phyloP scores from a whole-genome alignment of 2,329 filamentous ascomycete genomes.

The Diaporthe sp. region DNA sequence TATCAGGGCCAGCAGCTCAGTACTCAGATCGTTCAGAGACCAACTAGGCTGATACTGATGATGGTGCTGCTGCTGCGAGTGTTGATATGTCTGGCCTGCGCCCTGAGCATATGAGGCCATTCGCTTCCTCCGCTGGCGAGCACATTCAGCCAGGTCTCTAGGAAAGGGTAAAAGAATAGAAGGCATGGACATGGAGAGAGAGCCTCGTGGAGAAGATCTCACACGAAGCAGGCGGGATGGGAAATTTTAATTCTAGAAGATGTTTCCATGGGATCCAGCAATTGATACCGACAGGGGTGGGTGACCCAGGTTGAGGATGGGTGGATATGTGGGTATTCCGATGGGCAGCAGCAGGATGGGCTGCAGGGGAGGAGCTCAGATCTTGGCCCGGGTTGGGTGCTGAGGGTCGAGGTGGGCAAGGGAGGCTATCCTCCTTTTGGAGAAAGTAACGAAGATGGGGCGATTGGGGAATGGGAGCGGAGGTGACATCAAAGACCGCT shows the following conservation, averaged over 20 bases:
- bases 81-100: slow-evolving; percentile 43
- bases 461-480: slow-evolving; percentile 3
- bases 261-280: slow-evolving; percentile 24
- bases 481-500: slow-evolving; percentile 7
- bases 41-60: slow-evolving; percentile 41
- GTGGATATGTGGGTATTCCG: slow-evolving; percentile 12
- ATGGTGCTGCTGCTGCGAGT: slow-evolving; percentile 16
- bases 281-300: slow-evolving; percentile 29
- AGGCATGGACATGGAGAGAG: slow-evolving; percentile 29
- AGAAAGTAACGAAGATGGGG: slow-evolving; percentile 34
- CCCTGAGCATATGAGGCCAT: slow-evolving; percentile 45
- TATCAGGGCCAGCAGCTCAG: slow-evolving; percentile 59
- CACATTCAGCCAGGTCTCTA: slow-evolving; percentile 30
- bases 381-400: slow-evolving; percentile 23
- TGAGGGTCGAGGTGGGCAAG: not conserved
- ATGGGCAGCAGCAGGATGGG: slow-evolving; percentile 8
- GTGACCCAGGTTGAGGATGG: slow-evolving; percentile 19
- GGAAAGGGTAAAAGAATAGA: slow-evolving; percentile 14
- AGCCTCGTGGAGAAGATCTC: slow-evolving; percentile 27
- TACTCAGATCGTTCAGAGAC: slow-evolving; percentile 55
- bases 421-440: slow-evolving; percentile 36
- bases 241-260: slow-evolving; percentile 29
- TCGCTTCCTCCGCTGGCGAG: slow-evolving; percentile 39
- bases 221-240: slow-evolving; percentile 27
- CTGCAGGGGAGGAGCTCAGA: slow-evolving; percentile 12